These are phyloP conservation scores for Globisporangium alternatum DNA, from an alignment of 352 stramenopile species.

Conservation along the genomic window DNA sequence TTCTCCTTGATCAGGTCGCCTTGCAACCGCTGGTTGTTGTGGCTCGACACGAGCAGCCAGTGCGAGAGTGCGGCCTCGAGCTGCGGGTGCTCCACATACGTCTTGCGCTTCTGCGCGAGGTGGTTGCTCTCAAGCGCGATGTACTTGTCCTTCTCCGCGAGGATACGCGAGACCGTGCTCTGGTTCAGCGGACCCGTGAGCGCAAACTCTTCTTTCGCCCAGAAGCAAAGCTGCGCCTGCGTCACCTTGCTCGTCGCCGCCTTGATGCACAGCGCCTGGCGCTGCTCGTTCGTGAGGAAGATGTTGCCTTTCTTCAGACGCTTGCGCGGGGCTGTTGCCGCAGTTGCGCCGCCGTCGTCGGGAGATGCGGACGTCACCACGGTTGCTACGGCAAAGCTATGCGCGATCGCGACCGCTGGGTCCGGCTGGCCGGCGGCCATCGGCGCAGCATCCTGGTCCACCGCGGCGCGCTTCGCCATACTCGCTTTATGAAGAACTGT, in stretches of 20 bases:
- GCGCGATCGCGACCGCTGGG: background rate
- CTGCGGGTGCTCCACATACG: constrained; percentile 23
- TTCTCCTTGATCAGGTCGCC: constrained; percentile 33
- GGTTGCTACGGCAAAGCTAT: background rate
- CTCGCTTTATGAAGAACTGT: too few species aligned
- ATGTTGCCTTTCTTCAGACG: constrained; percentile 22
- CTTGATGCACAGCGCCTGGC: constrained; percentile 21
- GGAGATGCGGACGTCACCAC: background rate
- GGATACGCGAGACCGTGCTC: constrained; percentile 27
- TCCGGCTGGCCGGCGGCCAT: background rate
- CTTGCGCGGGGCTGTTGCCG: background rate
- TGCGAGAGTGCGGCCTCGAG: constrained; percentile 26
- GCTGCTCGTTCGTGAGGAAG: constrained; percentile 28
- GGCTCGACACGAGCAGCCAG: constrained; percentile 27
- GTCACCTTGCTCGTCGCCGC: constrained; percentile 19
- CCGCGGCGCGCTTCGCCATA: background rate
- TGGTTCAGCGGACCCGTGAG: constrained; percentile 22
- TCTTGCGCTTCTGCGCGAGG: constrained; percentile 22
- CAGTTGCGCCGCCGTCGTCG: background rate
- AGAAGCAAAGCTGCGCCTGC: constrained; percentile 27
- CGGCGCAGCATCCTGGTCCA: background rate
- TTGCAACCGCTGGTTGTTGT: constrained; percentile 22
- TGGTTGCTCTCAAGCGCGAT: constrained; percentile 18
- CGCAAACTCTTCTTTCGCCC: constrained; percentile 23
- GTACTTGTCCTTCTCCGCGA: constrained; percentile 25